Conservation (phyloP, 2,329 filamentous ascomycete species). For the Arthrobotrys pseudoclavata region DNA sequence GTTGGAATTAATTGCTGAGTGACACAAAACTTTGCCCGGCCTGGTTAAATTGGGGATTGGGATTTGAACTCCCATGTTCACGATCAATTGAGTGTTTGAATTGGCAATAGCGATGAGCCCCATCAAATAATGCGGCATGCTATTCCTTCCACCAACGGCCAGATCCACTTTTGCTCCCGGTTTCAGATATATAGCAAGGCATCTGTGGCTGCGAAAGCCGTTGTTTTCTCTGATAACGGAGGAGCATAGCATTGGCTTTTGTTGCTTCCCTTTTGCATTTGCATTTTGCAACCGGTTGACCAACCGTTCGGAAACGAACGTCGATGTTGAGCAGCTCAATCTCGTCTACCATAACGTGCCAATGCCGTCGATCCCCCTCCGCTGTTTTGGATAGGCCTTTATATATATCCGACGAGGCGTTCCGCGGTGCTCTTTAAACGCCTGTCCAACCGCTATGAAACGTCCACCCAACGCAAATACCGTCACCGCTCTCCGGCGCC, state of each 20-base stretch:
- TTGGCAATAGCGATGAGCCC: not conserved
- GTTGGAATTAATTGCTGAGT: slow-evolving; percentile 9
- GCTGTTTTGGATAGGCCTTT: not conserved
- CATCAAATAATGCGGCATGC: not conserved
- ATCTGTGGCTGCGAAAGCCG: slow-evolving; percentile 11
- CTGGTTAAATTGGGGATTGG: slow-evolving; percentile 3
- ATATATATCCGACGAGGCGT: slow-evolving; percentile 11
- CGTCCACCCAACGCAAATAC: not conserved
- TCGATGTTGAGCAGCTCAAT: not conserved
- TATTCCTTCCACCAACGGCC: slow-evolving; percentile 26
- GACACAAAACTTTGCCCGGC: not conserved
- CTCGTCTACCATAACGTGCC: not conserved
- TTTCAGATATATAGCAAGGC: slow-evolving; percentile 28
- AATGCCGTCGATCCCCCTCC: not conserved
- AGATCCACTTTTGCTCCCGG: slow-evolving; percentile 24
- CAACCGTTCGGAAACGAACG: not conserved
- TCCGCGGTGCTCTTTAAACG: slow-evolving; percentile 4
- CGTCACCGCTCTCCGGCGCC: not conserved
- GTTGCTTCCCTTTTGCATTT: too few species aligned
- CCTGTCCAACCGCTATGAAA: slow-evolving; percentile 3
- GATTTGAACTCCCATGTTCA: not conserved
- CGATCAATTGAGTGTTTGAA: slow-evolving; percentile 18
- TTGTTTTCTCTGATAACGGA: not conserved
- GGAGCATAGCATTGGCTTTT: not conserved
- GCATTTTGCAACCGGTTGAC: not conserved